These are phyloP conservation scores for Adansonia madagascariensis DNA, from an alignment of 441 rosid species.

Conservation along the genomic window DNA sequence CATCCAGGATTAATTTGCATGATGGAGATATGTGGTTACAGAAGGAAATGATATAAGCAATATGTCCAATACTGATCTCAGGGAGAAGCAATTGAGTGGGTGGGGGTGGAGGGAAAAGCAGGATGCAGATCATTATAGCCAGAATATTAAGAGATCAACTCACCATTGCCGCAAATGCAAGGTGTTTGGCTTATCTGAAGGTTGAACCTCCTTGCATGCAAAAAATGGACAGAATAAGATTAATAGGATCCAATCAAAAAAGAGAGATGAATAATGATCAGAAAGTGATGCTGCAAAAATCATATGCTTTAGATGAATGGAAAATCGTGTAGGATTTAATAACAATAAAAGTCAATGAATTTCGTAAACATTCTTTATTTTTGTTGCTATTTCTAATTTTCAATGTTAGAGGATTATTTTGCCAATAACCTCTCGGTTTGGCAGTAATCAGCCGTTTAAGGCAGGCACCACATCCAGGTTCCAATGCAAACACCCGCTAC, in stretches of 20 bases:
- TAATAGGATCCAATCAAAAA: slow-evolving; percentile 8
- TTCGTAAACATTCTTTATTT: neutral
- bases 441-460: neutral
- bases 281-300: slow-evolving; percentile 24
- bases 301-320: slow-evolving; percentile 20
- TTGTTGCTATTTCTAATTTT: slow-evolving; percentile 5
- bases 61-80: neutral
- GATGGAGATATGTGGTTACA: neutral
- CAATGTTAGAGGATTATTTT: neutral
- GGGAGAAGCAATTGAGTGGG: neutral
- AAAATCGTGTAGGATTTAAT: slow-evolving; percentile 13
- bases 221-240: slow-evolving; percentile 20
- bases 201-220: slow-evolving; percentile 40
- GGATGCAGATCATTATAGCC: slow-evolving; percentile 14
- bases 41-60: neutral
- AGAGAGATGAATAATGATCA: neutral
- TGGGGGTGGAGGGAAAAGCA: neutral
- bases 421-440: slow-evolving; percentile 5
- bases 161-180: slow-evolving; percentile 48
- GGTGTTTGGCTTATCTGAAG: slow-evolving; percentile 42
- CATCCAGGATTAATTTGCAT: slow-evolving; percentile 7
- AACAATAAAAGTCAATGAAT: neutral
- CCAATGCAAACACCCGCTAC: neutral
- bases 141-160: slow-evolving; percentile 30
- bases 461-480: neutral